Conservation (phyloP, 2,329 filamentous ascomycete species). For the Penicillium occitanis region DNA sequence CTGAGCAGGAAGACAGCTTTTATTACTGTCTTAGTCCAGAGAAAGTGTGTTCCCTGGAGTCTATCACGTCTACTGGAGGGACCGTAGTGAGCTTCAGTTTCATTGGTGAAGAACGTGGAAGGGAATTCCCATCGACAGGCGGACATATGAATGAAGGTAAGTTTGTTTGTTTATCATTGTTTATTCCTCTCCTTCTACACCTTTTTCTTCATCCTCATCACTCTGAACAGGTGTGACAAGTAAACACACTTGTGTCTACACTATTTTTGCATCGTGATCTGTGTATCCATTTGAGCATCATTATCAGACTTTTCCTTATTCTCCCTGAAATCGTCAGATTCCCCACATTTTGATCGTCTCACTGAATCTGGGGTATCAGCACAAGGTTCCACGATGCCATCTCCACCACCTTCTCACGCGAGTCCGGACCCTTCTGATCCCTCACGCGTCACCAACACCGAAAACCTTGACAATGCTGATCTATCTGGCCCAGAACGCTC, state of each 20-base stretch:
- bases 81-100: constrained; percentile 4
- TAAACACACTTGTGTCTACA: background rate
- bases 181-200: background rate
- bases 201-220: background rate
- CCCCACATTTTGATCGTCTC: background rate
- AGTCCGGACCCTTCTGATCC: background rate
- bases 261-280: background rate
- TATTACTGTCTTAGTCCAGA: constrained; percentile 8
- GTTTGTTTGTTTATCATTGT: background rate
- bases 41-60: constrained; percentile 6
- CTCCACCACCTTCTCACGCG: background rate
- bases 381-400: background rate
- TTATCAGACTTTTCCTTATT: background rate
- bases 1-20: constrained; percentile 5
- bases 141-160: background rate
- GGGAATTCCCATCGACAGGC: background rate
- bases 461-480: background rate
- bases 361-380: background rate
- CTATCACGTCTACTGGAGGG: background rate
- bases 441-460: background rate
- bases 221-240: background rate
- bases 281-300: background rate
- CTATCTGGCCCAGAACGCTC: constrained; percentile 10
- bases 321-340: background rate
- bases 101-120: background rate